Evolutionary conservation across 164 flowering plant species (phyloP).

Genomic region (Hamamelis virginiana): DNA sequence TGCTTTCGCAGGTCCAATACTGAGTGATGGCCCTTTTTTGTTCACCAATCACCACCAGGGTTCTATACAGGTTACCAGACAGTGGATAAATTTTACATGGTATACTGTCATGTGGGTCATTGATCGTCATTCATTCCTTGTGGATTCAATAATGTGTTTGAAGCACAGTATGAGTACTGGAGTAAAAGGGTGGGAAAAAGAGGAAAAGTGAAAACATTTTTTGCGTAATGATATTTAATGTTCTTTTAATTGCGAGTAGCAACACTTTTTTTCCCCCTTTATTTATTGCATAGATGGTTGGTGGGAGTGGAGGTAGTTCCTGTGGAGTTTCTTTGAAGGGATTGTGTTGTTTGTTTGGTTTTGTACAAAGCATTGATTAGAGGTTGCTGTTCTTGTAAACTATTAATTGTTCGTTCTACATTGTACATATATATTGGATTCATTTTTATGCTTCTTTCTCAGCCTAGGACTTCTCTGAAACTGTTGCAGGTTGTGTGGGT

Average conservation of each 20-base stretch:
- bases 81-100: not conserved
- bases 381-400: constrained; percentile 9
- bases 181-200: constrained; percentile 10
- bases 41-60: too few relatives aligned
- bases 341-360: constrained; percentile 25
- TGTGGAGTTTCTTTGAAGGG: constrained; percentile 47
- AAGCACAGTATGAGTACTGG: not conserved
- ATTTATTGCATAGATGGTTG: constrained; percentile 24
- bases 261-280: not conserved
- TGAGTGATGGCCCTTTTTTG: too few relatives aligned
- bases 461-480: constrained; percentile 14
- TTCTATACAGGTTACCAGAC: too few relatives aligned
- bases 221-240: constrained; percentile 5
- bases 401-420: constrained; percentile 4
- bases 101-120: not conserved
- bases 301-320: constrained; percentile 40
- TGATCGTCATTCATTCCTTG: not conserved
- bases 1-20: too few relatives aligned
- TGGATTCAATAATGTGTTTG: constrained; percentile 9
- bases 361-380: constrained; percentile 2
- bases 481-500: constrained; percentile 36
- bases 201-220: constrained; percentile 8
- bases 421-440: constrained; percentile 1
- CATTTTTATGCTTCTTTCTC: constrained; percentile 16
- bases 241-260: not conserved